These are phyloP conservation scores for Dovyalis caffra DNA, from an alignment of 345 rosid genomes.

Conservation along the genomic window DNA sequence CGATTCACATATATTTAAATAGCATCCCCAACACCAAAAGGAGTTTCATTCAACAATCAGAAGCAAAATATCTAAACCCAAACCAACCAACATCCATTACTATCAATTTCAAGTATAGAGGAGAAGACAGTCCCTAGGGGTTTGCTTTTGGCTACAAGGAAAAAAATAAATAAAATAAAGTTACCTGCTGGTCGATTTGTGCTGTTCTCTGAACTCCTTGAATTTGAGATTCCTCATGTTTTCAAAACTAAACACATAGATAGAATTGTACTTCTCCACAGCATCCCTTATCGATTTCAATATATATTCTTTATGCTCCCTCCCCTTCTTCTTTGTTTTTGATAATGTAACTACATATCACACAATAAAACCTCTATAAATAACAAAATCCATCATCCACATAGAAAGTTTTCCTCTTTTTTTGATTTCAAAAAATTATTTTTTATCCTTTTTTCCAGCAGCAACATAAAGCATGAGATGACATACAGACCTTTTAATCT, in stretches of 20 bases:
- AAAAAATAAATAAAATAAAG: not conserved
- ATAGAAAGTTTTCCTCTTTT: not conserved
- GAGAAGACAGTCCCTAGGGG: not conserved
- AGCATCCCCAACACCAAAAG: not conserved
- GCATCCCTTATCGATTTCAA: conserved; percentile 72
- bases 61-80: too few species aligned
- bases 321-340: conserved; percentile 96
- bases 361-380: not conserved
- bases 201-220: conserved; percentile 89
- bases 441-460: not conserved
- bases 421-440: not conserved
- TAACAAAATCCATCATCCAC: not conserved
- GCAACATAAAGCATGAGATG: not conserved
- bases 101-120: too few species aligned
- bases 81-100: too few species aligned
- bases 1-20: not conserved
- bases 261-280: conserved; percentile 51
- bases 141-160: not conserved
- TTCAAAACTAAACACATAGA: conserved; percentile 82
- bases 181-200: conserved; percentile 72
- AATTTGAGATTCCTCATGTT: conserved; percentile 96
- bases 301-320: conserved; percentile 72
- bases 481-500: not conserved
- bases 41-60: not conserved
- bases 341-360: conserved; percentile 70